Base-by-base conservation (phyloP, 768 basidiomycete genomes). In the Lepiota venenata region DNA sequence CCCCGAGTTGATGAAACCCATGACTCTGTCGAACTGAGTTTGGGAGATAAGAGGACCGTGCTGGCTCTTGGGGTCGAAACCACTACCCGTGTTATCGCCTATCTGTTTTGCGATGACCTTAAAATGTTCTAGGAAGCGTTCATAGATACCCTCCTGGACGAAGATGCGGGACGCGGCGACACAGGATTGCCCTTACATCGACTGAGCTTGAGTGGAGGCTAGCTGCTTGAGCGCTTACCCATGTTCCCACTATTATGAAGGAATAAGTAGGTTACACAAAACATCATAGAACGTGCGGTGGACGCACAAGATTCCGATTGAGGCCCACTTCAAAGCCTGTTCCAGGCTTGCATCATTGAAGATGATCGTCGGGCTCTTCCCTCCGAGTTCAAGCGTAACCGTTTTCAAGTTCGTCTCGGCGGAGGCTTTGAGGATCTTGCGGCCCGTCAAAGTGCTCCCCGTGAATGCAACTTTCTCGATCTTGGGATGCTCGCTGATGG, bases 381-480 rank as follows among this genome's bases (percentile, higher is more conserved):
- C 86, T 36, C 87, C 88, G 14, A 90, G 76, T 68, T 89, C 87
- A 44, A 89, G 78, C 9, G 86, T 84, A 44, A 87, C 84, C 50
- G 78, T 77, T 71, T 93, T 93, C 63, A 92, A 66, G 65, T 92
- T 93, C 25, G 79, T 80, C 64, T 83, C 76, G 0, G 87, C 77
- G 1, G 91, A 80, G 3, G 88, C 85, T 60, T 87, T 79, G 73
- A 88, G 69, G 66, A 92, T 76, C 60, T 78, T 81, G 43, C 88
- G 80, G 2, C 91, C 91, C 38, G 82, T 79, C 40, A 83, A 70
- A 6, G 87, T 88, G 51, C 83, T 85, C 5, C 90, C 89, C 3
- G 91, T 92, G 71, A 92, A 91, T 0, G 88, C 84, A 20, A 90
- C 71, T 68, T 90, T 91, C 48, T 81, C 76, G 57, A 91, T 85